These are phyloP conservation scores for Phoma herbarum DNA, from an alignment of 2,329 filamentous ascomycete species.

Conservation along the genomic window DNA sequence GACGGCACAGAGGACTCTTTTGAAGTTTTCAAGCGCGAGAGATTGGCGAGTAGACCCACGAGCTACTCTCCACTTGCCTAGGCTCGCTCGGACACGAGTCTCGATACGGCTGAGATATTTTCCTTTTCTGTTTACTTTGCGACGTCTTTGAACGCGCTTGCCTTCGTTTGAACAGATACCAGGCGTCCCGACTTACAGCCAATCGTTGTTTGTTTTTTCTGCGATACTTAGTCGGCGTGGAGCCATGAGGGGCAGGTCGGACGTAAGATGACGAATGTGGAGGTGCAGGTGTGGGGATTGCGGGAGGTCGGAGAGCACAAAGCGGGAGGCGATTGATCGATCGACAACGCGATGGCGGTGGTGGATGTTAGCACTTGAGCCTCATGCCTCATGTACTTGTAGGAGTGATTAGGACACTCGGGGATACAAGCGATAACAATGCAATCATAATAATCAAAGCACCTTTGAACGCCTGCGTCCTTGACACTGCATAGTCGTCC, in stretches of 20 bases:
- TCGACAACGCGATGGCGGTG: constrained; percentile 5
- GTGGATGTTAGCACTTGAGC: constrained; percentile 3
- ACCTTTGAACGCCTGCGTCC: background rate
- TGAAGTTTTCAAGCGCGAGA: constrained; percentile 26
- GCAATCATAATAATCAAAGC: background rate
- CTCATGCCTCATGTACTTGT: constrained; percentile 13
- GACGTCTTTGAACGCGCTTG: constrained; percentile 19
- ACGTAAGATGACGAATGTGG: background rate
- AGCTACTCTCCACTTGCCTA: constrained; percentile 36
- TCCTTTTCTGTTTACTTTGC: constrained; percentile 4
- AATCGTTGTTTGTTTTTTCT: constrained; percentile 20
- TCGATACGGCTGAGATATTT: background rate
- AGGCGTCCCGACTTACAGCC: constrained; percentile 28
- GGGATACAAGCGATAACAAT: background rate
- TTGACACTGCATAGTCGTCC: background rate
- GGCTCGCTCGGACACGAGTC: background rate
- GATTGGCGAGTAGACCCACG: constrained; percentile 28
- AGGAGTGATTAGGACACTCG: background rate
- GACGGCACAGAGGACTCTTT: constrained; percentile 32
- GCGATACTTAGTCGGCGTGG: background rate
- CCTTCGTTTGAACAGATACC: constrained; percentile 13
- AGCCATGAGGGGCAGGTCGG: background rate
- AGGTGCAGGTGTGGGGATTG: constrained; percentile 5
- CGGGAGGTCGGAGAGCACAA: constrained; percentile 2
- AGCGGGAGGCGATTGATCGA: constrained; percentile 6